Base-by-base conservation (phyloP, 257 asterid genomes). In the Schizonepeta tenuifolia region DNA sequence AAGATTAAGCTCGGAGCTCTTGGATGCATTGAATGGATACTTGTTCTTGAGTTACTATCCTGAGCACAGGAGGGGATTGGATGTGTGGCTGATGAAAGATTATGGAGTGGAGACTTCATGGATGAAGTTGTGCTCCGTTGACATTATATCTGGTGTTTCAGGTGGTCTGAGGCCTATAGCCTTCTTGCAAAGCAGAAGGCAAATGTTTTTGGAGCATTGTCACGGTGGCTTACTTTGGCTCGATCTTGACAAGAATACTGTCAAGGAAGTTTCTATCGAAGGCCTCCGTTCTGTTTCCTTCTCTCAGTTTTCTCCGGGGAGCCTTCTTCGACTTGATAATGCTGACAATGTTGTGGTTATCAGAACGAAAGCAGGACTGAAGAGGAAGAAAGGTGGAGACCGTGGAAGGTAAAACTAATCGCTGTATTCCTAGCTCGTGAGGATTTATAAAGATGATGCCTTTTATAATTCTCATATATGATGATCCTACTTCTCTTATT, bases 41-140 rank as follows among this genome's bases (percentile, higher is more conserved):
- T 74, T 74, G 7, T 21, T 55, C 20, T 4, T 56, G 24, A 66
- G 41, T 56, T 55, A 11, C 35, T 12, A 18, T 26, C 17, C 26
- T 14, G 11, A 3, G 12, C 43, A 38, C 12, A 40, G 14, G 35
- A 5, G 31, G 26, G 46, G 71, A 6, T 12, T 44, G 21, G 57
- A 65, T 50, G 56, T 12, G 33, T 73, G 78, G 78, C 24, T 73
- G 50, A 43, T 74, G 66, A 18, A 13, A 49, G 74, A 75, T 20
- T 67, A 49, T 12, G 64, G 63, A 24, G 49, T 44, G 21, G 47
- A 26, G 6, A 14, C 12, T 43, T 50, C 40, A 17, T 75, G 75
- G 79, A 33, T 7, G n/a, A 68, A 59, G 64, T 11, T 56, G 9
- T 56, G n/a, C 31, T 56, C 38, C 9, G 1, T 56, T 56, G 62